Percentiles rank a stretch among this genome's conserved stretches.
phyloP scores from a whole-genome alignment of 352 stramenopile species.

The Pythium sukuiense region DNA sequence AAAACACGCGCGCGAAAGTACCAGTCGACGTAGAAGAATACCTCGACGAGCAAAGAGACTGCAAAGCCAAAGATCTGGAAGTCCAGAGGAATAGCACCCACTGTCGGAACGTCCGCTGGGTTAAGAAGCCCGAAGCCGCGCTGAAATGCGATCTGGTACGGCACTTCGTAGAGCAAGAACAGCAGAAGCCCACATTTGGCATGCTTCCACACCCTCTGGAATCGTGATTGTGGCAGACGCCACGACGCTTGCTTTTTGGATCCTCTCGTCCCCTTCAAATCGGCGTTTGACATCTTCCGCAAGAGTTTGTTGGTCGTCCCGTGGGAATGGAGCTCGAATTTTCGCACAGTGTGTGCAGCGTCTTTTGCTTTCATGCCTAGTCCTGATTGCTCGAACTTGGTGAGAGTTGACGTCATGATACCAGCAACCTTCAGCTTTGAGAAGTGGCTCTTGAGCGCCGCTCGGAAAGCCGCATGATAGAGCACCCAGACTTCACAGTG shows the following conservation, averaged over 20 bases:
- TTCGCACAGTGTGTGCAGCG: not conserved
- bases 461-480: conserved; percentile 15
- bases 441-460: conserved; percentile 52
- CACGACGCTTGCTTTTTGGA: conserved; percentile 9
- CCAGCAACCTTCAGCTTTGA: conserved; percentile 53
- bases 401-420: conserved; percentile 29
- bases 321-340: conserved; percentile 14
- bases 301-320: conserved; percentile 19
- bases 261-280: not conserved
- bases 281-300: conserved; percentile 16
- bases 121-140: conserved; percentile 30
- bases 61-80: conserved; percentile 44
- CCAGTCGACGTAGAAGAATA: conserved; percentile 63
- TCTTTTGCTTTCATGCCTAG: conserved; percentile 10
- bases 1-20: conserved; percentile 48
- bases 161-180: conserved; percentile 27
- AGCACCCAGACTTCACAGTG: conserved; percentile 33
- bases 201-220: conserved; percentile 23
- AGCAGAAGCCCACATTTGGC: conserved; percentile 17
- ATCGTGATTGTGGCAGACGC: conserved; percentile 24
- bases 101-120: conserved; percentile 2
- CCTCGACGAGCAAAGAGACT: conserved; percentile 37
- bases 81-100: conserved; percentile 34
- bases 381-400: not conserved
- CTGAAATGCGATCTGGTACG: conserved; percentile 34